Conservation (phyloP, 306 rosid species). For the Quercus berberidifolia region DNA sequence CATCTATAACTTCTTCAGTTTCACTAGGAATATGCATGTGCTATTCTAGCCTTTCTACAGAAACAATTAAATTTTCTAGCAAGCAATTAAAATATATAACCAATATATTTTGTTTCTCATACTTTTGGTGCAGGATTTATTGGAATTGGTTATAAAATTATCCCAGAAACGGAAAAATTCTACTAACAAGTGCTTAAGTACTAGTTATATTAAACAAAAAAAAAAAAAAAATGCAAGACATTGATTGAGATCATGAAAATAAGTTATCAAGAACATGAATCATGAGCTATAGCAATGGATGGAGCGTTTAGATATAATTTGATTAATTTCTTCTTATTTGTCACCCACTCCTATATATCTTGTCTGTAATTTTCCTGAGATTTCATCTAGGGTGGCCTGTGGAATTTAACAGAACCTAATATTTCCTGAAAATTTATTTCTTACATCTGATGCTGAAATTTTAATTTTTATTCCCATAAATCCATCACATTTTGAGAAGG, state of each 20-base stretch:
- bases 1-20: constrained; percentile 17
- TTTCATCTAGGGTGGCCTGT: background rate
- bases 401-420: constrained; percentile 1
- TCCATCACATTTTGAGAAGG: background rate
- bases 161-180: background rate
- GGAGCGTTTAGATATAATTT: constrained; percentile 1
- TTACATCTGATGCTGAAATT: constrained; percentile 9
- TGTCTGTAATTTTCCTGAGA: background rate
- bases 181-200: background rate
- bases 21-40: constrained; percentile 33
- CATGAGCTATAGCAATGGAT: background rate
- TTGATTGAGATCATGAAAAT: background rate
- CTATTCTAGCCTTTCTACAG: constrained; percentile 34
- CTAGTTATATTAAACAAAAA: background rate
- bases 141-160: background rate
- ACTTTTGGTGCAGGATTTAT: no score
- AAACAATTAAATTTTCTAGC: constrained; percentile 23
- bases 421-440: background rate
- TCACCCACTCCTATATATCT: background rate
- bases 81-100: background rate
- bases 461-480: background rate
- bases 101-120: no score
- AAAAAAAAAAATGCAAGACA: no score
- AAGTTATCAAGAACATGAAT: background rate
- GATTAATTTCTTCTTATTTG: background rate